Base-by-base conservation (phyloP, 2,329 filamentous ascomycete genomes). In the Diaporthe amygdali region DNA sequence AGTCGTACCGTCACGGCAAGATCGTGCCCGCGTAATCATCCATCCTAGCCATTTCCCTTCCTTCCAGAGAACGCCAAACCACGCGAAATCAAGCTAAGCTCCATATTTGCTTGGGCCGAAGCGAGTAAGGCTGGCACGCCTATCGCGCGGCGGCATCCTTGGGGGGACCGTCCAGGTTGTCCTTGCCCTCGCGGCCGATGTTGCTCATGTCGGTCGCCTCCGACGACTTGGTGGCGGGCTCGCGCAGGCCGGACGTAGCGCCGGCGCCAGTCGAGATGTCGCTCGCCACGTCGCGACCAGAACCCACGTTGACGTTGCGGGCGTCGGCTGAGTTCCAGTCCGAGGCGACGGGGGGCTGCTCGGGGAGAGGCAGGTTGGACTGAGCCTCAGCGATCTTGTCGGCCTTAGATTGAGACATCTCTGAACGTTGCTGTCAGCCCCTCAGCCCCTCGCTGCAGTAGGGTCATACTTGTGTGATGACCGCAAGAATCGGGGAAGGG, bases 311-410 rank as follows among this genome's bases (percentile, higher is more conserved):
- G 78, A 93, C 90, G 69, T 84, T 93, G 73, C 88, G 84, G 39
- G 86, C 86, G 77, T 96, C 93, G 64, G 88, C 85, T 0, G 92
- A 94, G 80, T 95, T 91, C 87, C 91, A 95, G 85, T 96, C 93
- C 6, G 92, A 93, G n/a, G 90, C 83, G n/a, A 82, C 84, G 1
- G 93, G 93, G 27, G 94, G 94, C 75, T 95, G 87, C 2, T 96
- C 93, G 22, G 94, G 94, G 64, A 95, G 89, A 66, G 93, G 93
- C 39, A 97, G 90, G 82, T 94, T 94, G 80, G 90, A 83, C 83
- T 92, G 87, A 77, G 87, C 87, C 81, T 93, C 83, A 66, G 91
- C 88, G 78, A 95, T 92, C 81, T 92, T 84, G 69, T 92, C 84
- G 74, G 84, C 79, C 81, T 93, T 94, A 82, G 84, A 85, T 25